These are phyloP conservation scores for Sporothrix pallida DNA, from an alignment of 2,329 filamentous ascomycete genomes.

Conservation along the genomic window DNA sequence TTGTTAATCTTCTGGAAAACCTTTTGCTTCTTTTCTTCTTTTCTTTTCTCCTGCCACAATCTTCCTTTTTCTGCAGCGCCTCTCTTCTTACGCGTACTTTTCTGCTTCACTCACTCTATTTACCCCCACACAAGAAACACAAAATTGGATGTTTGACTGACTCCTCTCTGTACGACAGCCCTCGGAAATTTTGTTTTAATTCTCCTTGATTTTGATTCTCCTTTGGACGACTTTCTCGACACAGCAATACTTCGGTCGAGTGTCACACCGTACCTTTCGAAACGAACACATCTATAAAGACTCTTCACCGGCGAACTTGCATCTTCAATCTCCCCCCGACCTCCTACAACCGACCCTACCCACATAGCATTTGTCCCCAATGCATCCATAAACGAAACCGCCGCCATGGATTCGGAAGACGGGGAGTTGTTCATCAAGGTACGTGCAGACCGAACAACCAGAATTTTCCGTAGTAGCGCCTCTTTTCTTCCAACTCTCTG, in stretches of 20 bases:
- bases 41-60: neutral
- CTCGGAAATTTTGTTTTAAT: neutral
- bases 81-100: slow-evolving; percentile 11
- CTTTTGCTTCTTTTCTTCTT: neutral
- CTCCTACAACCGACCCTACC: slow-evolving; percentile 35
- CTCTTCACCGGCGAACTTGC: neutral
- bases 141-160: slow-evolving; percentile 33
- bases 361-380: slow-evolving; percentile 42
- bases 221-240: slow-evolving; percentile 14
- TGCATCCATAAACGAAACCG: slow-evolving; percentile 54
- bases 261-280: slow-evolving; percentile 30
- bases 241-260: slow-evolving; percentile 30
- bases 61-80: neutral
- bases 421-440: slow-evolving; percentile 89
- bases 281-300: slow-evolving; percentile 27
- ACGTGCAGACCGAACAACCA: neutral
- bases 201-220: neutral
- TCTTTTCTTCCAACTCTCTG: slow-evolving; percentile 26
- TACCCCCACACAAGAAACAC: slow-evolving; percentile 6
- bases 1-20: neutral
- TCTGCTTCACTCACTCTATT: slow-evolving; percentile 15
- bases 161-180: slow-evolving; percentile 33
- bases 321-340: slow-evolving; percentile 1
- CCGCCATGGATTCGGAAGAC: slow-evolving; percentile 85
- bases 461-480: neutral